A percentile compares a stretch with the other conserved stretches of the same genome.
phyloP scores from a whole-genome alignment of 2,329 filamentous ascomycete genomes.

The Penicillium sp. region DNA sequence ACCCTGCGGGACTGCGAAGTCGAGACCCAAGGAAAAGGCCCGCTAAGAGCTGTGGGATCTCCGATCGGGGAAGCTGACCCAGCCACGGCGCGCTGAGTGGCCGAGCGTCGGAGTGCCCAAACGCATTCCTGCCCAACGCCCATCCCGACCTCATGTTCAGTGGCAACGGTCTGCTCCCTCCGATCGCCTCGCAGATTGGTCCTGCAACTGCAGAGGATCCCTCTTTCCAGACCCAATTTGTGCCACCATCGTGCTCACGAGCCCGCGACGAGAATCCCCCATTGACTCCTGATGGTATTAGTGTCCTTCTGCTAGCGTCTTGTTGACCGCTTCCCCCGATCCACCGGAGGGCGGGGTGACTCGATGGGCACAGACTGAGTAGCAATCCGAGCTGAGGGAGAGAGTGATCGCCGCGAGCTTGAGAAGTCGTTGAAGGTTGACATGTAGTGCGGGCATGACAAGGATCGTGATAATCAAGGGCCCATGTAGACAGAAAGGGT shows the following conservation, averaged over 20 bases:
- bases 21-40: conserved; percentile 8
- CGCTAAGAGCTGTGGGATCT: conserved; percentile 14
- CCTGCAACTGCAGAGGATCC: conserved; percentile 13
- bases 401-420: too few relatives aligned
- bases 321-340: too few relatives aligned
- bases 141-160: conserved; percentile 12
- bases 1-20: conserved; percentile 10
- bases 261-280: too few relatives aligned
- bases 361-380: conserved; percentile 23
- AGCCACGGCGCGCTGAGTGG: conserved; percentile 19
- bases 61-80: conserved; percentile 21
- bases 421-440: too few relatives aligned
- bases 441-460: too few relatives aligned
- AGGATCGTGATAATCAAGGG: too few relatives aligned
- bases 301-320: too few relatives aligned
- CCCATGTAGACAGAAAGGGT: too few relatives aligned
- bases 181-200: conserved; percentile 16
- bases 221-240: conserved; percentile 14
- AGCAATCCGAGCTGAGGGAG: conserved; percentile 21
- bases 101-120: conserved; percentile 32
- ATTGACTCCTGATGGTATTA: too few relatives aligned
- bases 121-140: conserved; percentile 41
- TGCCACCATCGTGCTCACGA: conserved; percentile 11
- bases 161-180: conserved; percentile 19
- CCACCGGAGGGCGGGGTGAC: too few relatives aligned